Base-by-base conservation (phyloP, 495 filamentous ascomycete species). In the Xeromyces bisporus region DNA sequence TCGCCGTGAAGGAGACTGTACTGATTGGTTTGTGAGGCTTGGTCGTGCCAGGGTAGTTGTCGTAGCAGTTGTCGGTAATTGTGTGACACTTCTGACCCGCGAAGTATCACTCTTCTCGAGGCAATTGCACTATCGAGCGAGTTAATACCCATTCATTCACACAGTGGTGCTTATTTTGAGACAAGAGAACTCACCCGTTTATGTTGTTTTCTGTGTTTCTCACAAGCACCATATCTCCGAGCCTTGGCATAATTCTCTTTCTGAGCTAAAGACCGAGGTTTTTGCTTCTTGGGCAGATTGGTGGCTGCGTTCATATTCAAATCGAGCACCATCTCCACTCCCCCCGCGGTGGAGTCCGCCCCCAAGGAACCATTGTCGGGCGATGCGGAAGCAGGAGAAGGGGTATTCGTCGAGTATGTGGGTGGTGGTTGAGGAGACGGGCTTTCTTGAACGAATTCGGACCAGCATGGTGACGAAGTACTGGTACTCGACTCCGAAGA, bases 171-270 rank as follows among this genome's bases (percentile, higher is more conserved):
- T n/a, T n/a, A n/a, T n/a, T n/a, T n/a, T n/a, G n/a, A n/a, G n/a
- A n/a, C n/a, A 21, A 21, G 9, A 9, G 9, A 5, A 37, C 55
- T 49, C 47, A 64, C 59, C 32, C 58, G 43, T 37, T 64, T 64
- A 24, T 64, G 59, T 37, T 61, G 59, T 34, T 61, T 64, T 38
- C 54, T 51, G 39, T 64, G 59, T 37, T 64, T 64, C 34, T 60
- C 51, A 28, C 59, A 64, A 21, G 56, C 59, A 4, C 59, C 59
- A 26, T 60, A 49, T 23, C 59, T 61, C 2, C 59, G 49, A 35
- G 47, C 57, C 34, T 64, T 64, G 46, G 60, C 61, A 34, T 64
- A 64, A 40, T 55, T 61, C 33, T 64, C 59, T 35, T 50, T 60
- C 39, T 64, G 57, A 14, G 57, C 59, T 35, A 47, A 46, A 8